Evolutionary conservation across 345 rosid genomes (phyloP).

Genomic region (Populus ilicifolia): DNA sequence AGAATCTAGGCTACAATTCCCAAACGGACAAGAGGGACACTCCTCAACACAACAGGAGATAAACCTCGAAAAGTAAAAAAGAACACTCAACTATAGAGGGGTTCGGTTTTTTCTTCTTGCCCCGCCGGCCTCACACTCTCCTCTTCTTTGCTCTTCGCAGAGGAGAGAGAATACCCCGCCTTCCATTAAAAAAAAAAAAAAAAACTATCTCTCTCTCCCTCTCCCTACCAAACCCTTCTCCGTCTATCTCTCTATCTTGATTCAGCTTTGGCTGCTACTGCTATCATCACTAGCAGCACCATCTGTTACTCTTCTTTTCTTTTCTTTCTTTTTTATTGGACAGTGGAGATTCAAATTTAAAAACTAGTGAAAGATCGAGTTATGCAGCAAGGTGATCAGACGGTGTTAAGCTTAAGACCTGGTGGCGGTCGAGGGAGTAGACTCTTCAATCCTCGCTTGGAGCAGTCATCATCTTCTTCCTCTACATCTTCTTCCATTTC

Average conservation of each 20-base stretch:
- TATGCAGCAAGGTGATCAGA: slow-evolving; percentile 94
- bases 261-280: neutral
- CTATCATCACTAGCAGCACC: slow-evolving; percentile 30
- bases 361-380: slow-evolving; percentile 39
- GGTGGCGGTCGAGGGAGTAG: slow-evolving; percentile 98
- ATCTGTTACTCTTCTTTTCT: slow-evolving; percentile 4
- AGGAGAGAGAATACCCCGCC: slow-evolving; percentile 44
- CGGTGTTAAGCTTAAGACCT: slow-evolving; percentile 98
- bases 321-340: slow-evolving; percentile 21
- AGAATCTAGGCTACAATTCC: neutral
- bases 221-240: slow-evolving; percentile 1
- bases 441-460: slow-evolving; percentile 53
- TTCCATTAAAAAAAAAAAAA: neutral
- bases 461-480: slow-evolving; percentile 42
- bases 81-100: slow-evolving; percentile 25
- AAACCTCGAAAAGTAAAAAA: neutral
- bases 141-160: slow-evolving; percentile 42
- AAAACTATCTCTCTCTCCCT: neutral
- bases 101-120: slow-evolving; percentile 29
- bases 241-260: neutral
- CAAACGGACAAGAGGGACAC: neutral
- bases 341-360: slow-evolving; percentile 32
- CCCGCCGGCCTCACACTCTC: slow-evolving; percentile 28
- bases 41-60: neutral
- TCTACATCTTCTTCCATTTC: slow-evolving; percentile 39